Evolutionary conservation across 2,329 filamentous ascomycete species (phyloP).

Genomic region (Lizonia empirigonia): DNA sequence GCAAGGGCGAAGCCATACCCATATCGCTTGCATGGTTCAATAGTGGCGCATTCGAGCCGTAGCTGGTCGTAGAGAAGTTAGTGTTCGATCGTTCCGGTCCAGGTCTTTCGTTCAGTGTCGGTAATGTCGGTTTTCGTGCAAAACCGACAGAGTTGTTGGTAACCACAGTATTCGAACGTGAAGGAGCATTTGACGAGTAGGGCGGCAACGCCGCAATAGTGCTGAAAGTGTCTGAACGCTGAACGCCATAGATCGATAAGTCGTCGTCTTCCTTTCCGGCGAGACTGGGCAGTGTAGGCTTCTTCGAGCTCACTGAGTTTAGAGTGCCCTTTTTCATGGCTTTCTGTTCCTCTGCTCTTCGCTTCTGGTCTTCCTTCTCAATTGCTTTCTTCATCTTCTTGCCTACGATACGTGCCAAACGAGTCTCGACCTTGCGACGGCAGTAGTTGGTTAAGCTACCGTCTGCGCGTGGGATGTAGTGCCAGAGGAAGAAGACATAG

Average conservation of each 20-base stretch:
- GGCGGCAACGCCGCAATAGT: slow-evolving; percentile 51
- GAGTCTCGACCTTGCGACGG: slow-evolving; percentile 85
- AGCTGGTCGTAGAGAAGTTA: slow-evolving; percentile 59
- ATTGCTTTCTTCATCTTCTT: slow-evolving; percentile 88
- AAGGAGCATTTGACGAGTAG: slow-evolving; percentile 58
- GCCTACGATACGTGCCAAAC: slow-evolving; percentile 82
- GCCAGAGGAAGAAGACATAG: slow-evolving; percentile 88
- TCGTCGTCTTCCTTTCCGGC: slow-evolving; percentile 47
- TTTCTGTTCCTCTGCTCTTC: slow-evolving; percentile 50
- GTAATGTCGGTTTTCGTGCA: slow-evolving; percentile 47
- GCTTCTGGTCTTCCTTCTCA: slow-evolving; percentile 70
- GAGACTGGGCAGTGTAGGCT: slow-evolving; percentile 52
- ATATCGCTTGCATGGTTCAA: slow-evolving; percentile 65
- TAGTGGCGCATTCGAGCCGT: slow-evolving; percentile 68
- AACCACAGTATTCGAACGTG: slow-evolving; percentile 59
- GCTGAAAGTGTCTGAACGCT: slow-evolving; percentile 42
- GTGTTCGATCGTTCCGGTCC: slow-evolving; percentile 55
- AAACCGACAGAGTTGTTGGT: slow-evolving; percentile 30
- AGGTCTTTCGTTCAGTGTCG: slow-evolving; percentile 51
- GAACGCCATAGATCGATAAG: slow-evolving; percentile 43
- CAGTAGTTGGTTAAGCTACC: slow-evolving; percentile 85
- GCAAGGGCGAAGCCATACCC: slow-evolving; percentile 51
- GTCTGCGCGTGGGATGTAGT: slow-evolving; percentile 83
- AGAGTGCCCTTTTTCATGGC: slow-evolving; percentile 55
- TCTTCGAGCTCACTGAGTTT: slow-evolving; percentile 30